Base-by-base conservation (phyloP, 306 rosid species). In the Trifolium subterraneum region DNA sequence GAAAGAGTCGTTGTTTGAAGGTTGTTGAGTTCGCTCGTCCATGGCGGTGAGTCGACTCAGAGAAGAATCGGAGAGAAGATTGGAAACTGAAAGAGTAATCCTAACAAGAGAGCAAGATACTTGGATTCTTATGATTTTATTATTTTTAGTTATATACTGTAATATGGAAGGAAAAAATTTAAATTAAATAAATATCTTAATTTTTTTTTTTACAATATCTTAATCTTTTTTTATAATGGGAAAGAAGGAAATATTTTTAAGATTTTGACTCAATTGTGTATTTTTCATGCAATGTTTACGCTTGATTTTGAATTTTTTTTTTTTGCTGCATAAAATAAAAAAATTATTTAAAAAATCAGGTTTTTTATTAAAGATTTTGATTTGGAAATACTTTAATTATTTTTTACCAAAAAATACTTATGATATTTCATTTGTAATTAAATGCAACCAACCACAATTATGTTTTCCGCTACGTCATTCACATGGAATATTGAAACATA, bases 1-100 rank as follows among this genome's bases (percentile, higher is more conserved):
- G 54, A 92, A 87, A 9, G 96, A 90, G 80, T 90, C 96, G 38
- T 4, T 11, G 82, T 29, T 73, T 31, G 77, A 54, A 19, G 69
- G 63, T 33, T 56, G 4, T 69, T 51, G 33, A 1, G 4, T 51
- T 8, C 19, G 48, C 0, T 85, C 77, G 63, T 60, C 72, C 96
- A 87, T 88, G 84, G 78, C 63, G 33, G 4, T 54, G 44, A 71
- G 84, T 66, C 80, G 77, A 78, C 73, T 74, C 81, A 45, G 73
- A 31, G 3, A 12, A 22, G 16, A 72, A 71, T 38, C 69, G 68
- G 52, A 66, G 44, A 23, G 25, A 33, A 39, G 55, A 48, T 12
- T 12, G 2, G 16, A 13, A 39, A 44, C 13, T 16, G 13, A 16
- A 12, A 56, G 10, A 23, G 35, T 16, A 48, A 48, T 4, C 22